A percentile compares a stretch with the other conserved stretches of the same genome.
These are phyloP conservation scores for Pseudogymnoascus sp. DNA, from an alignment of 2,329 filamentous ascomycete genomes.

Conservation along the genomic window DNA sequence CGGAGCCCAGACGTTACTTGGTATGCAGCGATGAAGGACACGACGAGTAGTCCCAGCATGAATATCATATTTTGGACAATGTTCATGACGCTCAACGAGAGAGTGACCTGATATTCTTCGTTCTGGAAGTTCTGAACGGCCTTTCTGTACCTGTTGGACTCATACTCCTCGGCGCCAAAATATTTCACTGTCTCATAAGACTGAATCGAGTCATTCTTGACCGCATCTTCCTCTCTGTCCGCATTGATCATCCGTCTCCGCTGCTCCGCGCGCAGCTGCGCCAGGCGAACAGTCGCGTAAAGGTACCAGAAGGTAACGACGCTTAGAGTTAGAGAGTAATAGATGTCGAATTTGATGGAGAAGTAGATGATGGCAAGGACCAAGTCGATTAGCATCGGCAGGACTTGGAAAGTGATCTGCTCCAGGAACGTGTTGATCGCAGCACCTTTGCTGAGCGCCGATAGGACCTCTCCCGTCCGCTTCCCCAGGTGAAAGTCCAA, in stretches of 20 bases:
- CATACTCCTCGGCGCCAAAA: constrained; percentile 76
- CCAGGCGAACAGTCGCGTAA: constrained; percentile 93
- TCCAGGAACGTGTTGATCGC: constrained; percentile 96
- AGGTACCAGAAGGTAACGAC: constrained; percentile 94
- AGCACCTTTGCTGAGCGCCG: constrained; percentile 89
- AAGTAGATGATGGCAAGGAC: constrained; percentile 79
- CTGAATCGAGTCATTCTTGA: constrained; percentile 97
- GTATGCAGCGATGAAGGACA: constrained; percentile 66
- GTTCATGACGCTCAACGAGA: constrained; percentile 72
- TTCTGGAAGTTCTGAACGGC: constrained; percentile 64
- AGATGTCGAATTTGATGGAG: constrained; percentile 68
- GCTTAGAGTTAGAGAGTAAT: constrained; percentile 82
- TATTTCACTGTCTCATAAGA: constrained; percentile 97
- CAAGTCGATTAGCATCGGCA: constrained; percentile 90
- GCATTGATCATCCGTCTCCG: constrained; percentile 91
- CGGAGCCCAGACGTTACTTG: constrained; percentile 62
- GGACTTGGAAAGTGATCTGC: constrained; percentile 89
- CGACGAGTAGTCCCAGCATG: constrained; percentile 64
- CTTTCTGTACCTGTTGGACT: constrained; percentile 63
- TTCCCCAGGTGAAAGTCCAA: constrained; percentile 96
- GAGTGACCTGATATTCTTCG: constrained; percentile 67
- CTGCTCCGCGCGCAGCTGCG: constrained; percentile 83
- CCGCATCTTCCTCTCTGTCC: constrained; percentile 87
- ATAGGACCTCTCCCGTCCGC: constrained; percentile 91
- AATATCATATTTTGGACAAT: constrained; percentile 74